Evolutionary conservation across 1,139 yeast species (phyloP), one percentile per base, ranked within the genome.

Genomic region (Debaryomyces coudertii): DNA sequence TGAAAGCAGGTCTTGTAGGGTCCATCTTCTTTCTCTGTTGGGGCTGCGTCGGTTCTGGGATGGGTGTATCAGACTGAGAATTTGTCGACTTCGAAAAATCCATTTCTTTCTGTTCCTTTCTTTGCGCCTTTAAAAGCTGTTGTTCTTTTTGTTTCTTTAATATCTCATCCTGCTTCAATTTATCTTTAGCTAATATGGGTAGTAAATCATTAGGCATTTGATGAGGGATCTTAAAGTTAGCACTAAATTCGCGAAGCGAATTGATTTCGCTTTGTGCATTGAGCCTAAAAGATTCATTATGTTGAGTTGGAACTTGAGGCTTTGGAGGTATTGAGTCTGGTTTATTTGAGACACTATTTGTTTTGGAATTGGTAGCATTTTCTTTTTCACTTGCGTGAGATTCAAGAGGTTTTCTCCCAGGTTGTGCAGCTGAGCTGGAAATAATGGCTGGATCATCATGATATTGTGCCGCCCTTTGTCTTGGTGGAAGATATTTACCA

Each of bases 161-260:
- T 40, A 82, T 82, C 59, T 83, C 87, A 50, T 81, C 82, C 60
- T 83, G 89, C 59, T 82, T 83, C 24, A 65, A 62, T 58, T 81
- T 83, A 57, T 84, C 89, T 61, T 85, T 86, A 6, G 92, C 73
- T 38, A 87, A 71, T 30, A 87, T 85, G 4, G 95, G 93, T 51
- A 87, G 74, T 59, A 89, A 74, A 61, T 90, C 96, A 29, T 80
- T 63, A 5, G 96, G 96, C 58, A 85, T 76, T 51, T 82, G 82
- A 53, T 82, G 81, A 3, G 89, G 89, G 23, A 90, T 81, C 66
- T 88, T 89, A 66, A 88, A 88, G 55, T 80, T 87, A 43, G 89
- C 90, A 43, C 96, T 83, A 61, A 90, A 90, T 61, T 87, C 89
- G 51, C 82, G 83, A 48, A 90, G 73, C n/a, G 93, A 88, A 53